Evolutionary conservation across 73 alveolate genomes (phyloP).

Genomic region (Tetrahymena thermophila): DNA sequence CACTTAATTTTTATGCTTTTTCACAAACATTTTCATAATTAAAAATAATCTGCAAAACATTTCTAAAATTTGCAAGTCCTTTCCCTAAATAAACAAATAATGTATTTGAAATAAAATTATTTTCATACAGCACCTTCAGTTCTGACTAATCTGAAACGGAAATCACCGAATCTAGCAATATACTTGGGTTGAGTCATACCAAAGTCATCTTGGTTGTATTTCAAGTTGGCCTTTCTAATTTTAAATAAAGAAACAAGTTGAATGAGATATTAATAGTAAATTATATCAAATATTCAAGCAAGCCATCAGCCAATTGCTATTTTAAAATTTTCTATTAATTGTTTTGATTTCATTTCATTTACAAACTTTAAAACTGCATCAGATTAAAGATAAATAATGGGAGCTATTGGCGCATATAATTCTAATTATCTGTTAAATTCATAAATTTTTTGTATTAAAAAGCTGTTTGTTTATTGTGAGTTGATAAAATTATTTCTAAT

Average conservation of each 20-base stretch:
- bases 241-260: neutral
- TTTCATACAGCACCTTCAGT: conserved; percentile 1
- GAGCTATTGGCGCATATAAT: neutral
- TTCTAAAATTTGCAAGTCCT: neutral
- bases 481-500: neutral
- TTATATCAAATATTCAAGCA: neutral
- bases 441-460: too few relatives aligned
- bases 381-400: too few relatives aligned
- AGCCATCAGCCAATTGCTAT: neutral
- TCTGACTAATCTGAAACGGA: neutral
- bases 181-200: neutral
- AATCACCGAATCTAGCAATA: neutral
- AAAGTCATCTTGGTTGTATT: neutral
- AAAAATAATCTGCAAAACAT: neutral
- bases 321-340: neutral
- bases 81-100: neutral
- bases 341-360: neutral
- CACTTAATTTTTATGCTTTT: neutral
- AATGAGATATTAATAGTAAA: neutral
- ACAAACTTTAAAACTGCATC: neutral
- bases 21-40: neutral
- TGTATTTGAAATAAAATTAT: neutral
- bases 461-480: neutral
- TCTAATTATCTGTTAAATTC: neutral
- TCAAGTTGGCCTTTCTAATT: neutral